Evolutionary conservation across 2,329 filamentous ascomycete genomes (phyloP), one percentile per base, ranked within the genome.

Genomic region (Diaporthe sp.): DNA sequence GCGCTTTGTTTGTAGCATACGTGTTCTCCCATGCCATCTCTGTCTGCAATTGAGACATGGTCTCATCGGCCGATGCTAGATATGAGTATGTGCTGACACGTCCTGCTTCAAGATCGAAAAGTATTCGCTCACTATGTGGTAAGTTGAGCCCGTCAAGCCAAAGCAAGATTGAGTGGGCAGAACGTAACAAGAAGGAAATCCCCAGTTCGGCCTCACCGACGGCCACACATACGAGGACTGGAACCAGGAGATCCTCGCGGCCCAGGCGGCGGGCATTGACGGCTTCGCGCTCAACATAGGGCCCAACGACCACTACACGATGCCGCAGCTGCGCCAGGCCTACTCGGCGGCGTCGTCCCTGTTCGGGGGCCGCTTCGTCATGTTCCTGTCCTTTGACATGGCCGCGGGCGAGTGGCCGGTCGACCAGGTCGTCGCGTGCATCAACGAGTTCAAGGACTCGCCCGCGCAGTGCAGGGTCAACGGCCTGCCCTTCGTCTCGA

Each of bases 401-500:
- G 77, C 76, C 5, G 81, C 80, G 12, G 79, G 77, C 25, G 77
- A 78, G 67, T 85, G 79, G 82, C 53, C 44, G 31, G 76, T 79
- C 37, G 77, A 79, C 67, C 77, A 79, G 68, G 80, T 83, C 69
- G 72, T 77, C 42, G 62, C 73, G 57, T 80, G 83, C 58, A 81
- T 87, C 76, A 85, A 85, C 77, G 80, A 80, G 28, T 84, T 83
- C 79, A 84, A 83, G 74, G 76, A 77, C 13, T 83, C 82, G 12
- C 71, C 79, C 17, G 85, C 85, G 17, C 85, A 89, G 77, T 81
- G 85, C 76, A 83, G 82, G 69, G 82, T 86, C 72, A 82, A 87
- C 46, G 81, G 80, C 28, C 82, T 82, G 49, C 83, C 87, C 0
- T 81, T 89, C 13, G 87, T 89, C n/a, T 88, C 87, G 6, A 89